Base-by-base conservation (phyloP, 2,329 filamentous ascomycete genomes). In the Beauveria brongniartii region DNA sequence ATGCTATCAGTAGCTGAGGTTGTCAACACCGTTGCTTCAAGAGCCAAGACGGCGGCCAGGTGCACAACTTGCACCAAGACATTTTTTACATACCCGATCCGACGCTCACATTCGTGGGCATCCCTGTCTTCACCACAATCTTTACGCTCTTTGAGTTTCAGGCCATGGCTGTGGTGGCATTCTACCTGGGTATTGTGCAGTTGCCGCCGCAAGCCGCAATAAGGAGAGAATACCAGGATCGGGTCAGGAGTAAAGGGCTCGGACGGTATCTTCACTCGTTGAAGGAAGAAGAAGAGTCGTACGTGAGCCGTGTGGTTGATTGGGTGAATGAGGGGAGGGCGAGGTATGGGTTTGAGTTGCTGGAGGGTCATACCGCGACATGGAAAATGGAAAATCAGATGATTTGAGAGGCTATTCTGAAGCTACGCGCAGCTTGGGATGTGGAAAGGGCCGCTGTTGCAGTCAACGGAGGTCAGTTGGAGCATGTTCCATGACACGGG, bases 121-220 rank as follows among this genome's bases (percentile, higher is more conserved):
- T 86, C 0, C 85, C 85, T 0, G 88, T 84, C 67, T 82, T 87
- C 67, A 83, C 82, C 0, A 84, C 85, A 0, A 89, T 86, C 0
- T 90, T 89, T 67, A 84, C 84, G 0, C 74, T 89, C 0, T 90
- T 89, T 63, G 87, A 90, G 63, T 88, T 88, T 65, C 87, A 90
- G 67, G 85, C 85, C 0, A 81, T 86, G 64, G 80, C 79, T 0
- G 74, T 87, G 0, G 81, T 86, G 0, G 78, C 82, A 3, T 80
- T 86, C 0, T 76, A 86, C 5, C 74, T 81, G 0, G 83, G 82
- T 28, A 4, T 34, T 3, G 48, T 22, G 5, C 16, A 10, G 18
- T 14, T 51, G 18, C 26, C 48, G 7, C 48, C 48, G 16, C 26
- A 20, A 7, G 12, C 18, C 16, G 48, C 18, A 1, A 28, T 20